Evolutionary conservation across 441 rosid species (phyloP).

Genomic region (Populus hybrid): DNA sequence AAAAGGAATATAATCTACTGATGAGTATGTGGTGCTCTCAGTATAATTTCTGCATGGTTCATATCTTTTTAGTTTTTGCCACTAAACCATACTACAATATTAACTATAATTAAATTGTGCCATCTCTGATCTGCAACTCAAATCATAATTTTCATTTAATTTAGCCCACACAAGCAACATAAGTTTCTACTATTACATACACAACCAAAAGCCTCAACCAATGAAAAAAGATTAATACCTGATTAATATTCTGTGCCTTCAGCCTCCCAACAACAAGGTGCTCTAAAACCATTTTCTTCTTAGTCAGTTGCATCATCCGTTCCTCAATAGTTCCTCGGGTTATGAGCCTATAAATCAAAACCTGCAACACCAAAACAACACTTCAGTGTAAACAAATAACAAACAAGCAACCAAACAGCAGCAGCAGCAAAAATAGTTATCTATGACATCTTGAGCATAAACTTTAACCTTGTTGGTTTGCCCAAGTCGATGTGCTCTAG

Average conservation of each 20-base stretch:
- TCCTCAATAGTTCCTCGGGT: slow-evolving; percentile 96
- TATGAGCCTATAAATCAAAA: slow-evolving; percentile 90
- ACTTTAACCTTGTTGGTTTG: slow-evolving; percentile 83
- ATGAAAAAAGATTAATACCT: slow-evolving; percentile 49
- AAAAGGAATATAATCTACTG: not conserved
- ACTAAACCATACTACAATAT: not conserved
- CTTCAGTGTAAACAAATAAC: slow-evolving; percentile 7
- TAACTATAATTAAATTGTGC: not conserved
- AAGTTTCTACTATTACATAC: not conserved
- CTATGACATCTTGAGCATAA: slow-evolving; percentile 10
- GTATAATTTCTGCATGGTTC: slow-evolving; percentile 1
- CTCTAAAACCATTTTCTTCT: slow-evolving; percentile 99
- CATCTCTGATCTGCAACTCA: not conserved
- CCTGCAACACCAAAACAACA: slow-evolving; percentile 48
- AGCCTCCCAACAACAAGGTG: slow-evolving; percentile 99
- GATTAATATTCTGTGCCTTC: slow-evolving; percentile 94
- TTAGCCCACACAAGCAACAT: not conserved
- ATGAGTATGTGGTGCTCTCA: not conserved
- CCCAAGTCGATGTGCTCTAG: slow-evolving; percentile 99
- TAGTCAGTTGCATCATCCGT: slow-evolving; percentile 98
- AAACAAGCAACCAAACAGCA: not conserved
- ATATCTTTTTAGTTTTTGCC: not conserved
- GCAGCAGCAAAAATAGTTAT: not conserved
- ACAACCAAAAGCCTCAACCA: slow-evolving; percentile 8
- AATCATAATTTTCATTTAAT: not conserved